Base-by-base conservation (phyloP, 495 filamentous ascomycete genomes). In the Lophiostoma macrostomum region DNA sequence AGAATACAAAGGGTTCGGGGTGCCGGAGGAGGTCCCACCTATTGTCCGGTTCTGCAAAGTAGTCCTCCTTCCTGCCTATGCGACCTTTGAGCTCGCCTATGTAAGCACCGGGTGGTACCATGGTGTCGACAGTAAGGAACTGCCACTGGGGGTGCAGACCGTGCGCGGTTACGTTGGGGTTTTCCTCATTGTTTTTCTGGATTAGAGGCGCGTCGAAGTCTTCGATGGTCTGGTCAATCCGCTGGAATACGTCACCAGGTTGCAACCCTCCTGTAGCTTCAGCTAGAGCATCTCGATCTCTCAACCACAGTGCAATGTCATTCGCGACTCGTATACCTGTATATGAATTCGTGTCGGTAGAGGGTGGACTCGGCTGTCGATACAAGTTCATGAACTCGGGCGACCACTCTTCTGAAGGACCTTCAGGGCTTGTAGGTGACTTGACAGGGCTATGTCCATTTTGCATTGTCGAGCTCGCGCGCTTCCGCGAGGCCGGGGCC, bases 51-150 rank as follows among this genome's bases (percentile, higher is more conserved):
- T 93, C 83, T 6, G 77, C 70, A 50, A 80, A 86, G 64, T 96
- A 96, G 29, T 85, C 78, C 29, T 84, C 80, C 56, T 87, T 82
- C 39, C 85, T 78, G 0, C 88, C 91, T 35, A 98, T 82, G 61
- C 86, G 82, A 34, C 93, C 93, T 61, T 85, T 90, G 32, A 96
- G 77, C 65, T 97, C 89, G 18, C 91, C 86, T 45, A 98, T 81
- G 18, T 85, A 83, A 5, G 80, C 78, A 29, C 84, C 80, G 54
- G 82, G 80, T 4, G 71, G 75, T 16, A 90, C 79, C 18, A 69
- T 53, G 67, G 76, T 56, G 67, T 81, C 77, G n/a, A 82, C 83
- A 14, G 76, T 83, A 23, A 96, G 73, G 34, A 77, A 81, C 58
- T 84, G 85, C 82, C 85, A 91, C n/a, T 68, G 72, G 40, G 86